Base-by-base conservation (phyloP, 768 basidiomycete species). In the Holtermanniella nyarrowii region DNA sequence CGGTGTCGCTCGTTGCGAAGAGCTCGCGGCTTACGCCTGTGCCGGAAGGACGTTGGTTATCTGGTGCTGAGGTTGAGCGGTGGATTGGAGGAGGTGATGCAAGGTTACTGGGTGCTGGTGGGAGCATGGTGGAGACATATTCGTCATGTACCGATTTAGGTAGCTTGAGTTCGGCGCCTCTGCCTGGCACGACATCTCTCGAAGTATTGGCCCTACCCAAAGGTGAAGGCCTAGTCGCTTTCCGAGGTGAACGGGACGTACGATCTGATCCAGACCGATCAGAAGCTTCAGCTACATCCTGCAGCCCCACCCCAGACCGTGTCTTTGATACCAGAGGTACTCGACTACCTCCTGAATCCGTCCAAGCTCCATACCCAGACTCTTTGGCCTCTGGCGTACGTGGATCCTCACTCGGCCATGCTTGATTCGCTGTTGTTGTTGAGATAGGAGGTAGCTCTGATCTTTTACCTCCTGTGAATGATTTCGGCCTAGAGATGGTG, bases 111-210 rank as follows among this genome's bases (percentile, higher is more conserved):
- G 26, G 13, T 44, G 43, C 13, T 44, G 40, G 40, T 26, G 27
- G n/a, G 13, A 64, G 37, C 42, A 55, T 60, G 4, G 22, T 52
- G 1, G 61, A 59, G 14, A 66, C 45, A 44, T 62, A 66, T 16
- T 45, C 12, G 44, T 66, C 64, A 26, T 60, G 59, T 16, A 59
- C 50, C 5, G 57, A 54, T 22, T 46, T 23, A 20, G 61, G 64
- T 7, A 61, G 64, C 3, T 62, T 40, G 10, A 56, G 26, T 18
- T 12, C 25, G 23, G 23, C 22, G 16, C n/a, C 20, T 5, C 22
- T 16, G 24, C 5, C 51, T 41, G 46, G 46, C 21, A 16, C 24
- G 16, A 22, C 24, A 27, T 31, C 27, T 16, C 4, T 13, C 16
- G 46, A n/a, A 5, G 46, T 37, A 16, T 7, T 37, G 7, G 31